These are phyloP conservation scores for Dunaliella salina DNA, from an alignment of 163 green algal species.

Conservation along the genomic window DNA sequence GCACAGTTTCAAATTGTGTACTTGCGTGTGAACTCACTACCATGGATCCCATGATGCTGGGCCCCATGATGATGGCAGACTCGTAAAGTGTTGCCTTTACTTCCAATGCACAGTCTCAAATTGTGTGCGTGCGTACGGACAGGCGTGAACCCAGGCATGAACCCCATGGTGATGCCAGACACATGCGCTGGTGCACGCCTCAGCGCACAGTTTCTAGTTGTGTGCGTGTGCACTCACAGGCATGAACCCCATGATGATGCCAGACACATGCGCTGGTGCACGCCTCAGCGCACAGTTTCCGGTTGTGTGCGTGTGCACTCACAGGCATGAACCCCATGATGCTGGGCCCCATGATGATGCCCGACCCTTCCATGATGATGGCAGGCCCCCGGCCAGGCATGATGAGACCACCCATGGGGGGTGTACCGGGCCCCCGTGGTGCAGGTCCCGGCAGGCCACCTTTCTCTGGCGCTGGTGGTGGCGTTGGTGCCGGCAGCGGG, in stretches of 20 bases:
- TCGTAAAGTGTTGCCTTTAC: no score
- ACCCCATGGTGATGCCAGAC: neutral
- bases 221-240: neutral
- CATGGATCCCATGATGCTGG: neutral
- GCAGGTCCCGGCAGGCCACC: neutral
- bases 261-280: no score
- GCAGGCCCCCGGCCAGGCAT: neutral
- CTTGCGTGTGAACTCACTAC: no score
- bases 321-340: neutral
- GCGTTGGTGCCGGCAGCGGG: no score
- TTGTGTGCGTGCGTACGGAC: neutral
- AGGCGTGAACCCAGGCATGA: neutral
- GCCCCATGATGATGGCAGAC: no score
- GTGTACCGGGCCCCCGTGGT: no score
- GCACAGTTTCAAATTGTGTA: no score
- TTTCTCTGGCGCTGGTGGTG: neutral
- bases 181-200: no score
- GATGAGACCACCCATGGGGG: neutral
- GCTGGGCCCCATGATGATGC: neutral
- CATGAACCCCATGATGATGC: neutral
- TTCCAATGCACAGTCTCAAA: no score
- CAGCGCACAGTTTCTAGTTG: no score
- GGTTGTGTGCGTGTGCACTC: no score
- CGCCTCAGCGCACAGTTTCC: no score
- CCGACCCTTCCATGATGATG: neutral